Conservation (phyloP, 495 filamentous ascomycete species). For the Lepidopterella palustris region DNA sequence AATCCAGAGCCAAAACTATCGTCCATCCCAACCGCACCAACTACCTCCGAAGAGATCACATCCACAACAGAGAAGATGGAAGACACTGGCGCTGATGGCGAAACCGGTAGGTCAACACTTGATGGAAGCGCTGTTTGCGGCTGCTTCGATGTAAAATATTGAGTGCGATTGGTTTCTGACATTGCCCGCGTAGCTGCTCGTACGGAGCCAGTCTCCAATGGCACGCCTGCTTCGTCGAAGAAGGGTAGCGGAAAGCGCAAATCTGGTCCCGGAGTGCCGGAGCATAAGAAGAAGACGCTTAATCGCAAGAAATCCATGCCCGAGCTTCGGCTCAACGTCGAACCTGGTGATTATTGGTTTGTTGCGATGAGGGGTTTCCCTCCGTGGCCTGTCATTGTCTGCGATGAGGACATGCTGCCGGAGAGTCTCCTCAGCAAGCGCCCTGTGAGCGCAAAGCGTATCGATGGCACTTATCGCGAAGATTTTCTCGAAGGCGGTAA, state of each 20-base stretch:
- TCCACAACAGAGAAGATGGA: background rate
- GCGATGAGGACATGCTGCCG: conserved; percentile 87
- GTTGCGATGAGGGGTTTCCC: conserved; percentile 85
- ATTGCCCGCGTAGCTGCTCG: background rate
- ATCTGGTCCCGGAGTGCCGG: conserved; percentile 57
- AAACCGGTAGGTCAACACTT: background rate
- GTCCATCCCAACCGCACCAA: background rate
- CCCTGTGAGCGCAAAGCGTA: conserved; percentile 71
- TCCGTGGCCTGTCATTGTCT: conserved; percentile 84
- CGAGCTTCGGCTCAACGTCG: conserved; percentile 66
- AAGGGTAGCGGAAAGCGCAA: conserved; percentile 51
- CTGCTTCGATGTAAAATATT: background rate
- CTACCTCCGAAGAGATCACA: background rate
- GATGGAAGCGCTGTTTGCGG: background rate
- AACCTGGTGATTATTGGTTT: conserved; percentile 81
- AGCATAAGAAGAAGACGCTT: conserved; percentile 68
- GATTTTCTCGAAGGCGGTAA: conserved; percentile 79
- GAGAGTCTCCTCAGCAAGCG: conserved; percentile 59
- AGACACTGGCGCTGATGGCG: background rate
- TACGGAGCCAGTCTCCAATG: conserved; percentile 18
- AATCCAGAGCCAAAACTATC: background rate
- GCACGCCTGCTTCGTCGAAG: conserved; percentile 32
- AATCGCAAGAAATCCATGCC: conserved; percentile 75
- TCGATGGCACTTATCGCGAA: conserved; percentile 75
- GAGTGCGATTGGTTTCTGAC: background rate